Evolutionary conservation across 1,284 basidiomycete genomes (phyloP).

Genomic region (Malassezia caprae): DNA sequence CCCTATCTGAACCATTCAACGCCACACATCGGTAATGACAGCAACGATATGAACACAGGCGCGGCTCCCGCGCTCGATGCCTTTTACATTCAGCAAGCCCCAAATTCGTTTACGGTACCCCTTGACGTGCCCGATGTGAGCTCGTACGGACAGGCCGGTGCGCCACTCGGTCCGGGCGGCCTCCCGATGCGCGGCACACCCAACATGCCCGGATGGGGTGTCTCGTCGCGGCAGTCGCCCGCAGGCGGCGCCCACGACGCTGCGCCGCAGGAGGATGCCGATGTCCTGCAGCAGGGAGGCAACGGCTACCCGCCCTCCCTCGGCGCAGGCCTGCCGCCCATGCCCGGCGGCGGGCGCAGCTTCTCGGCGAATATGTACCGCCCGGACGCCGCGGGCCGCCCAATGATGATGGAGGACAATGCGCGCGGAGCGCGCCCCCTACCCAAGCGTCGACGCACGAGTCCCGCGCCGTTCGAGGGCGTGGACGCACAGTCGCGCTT

Average conservation of each 20-base stretch:
- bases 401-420: constrained; percentile 10
- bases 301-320: constrained; percentile 5
- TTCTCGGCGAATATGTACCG: constrained; percentile 9
- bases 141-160: constrained; percentile 12
- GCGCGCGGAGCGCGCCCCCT: constrained; percentile 2
- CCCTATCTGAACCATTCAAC: constrained; percentile 14
- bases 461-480: constrained; percentile 14
- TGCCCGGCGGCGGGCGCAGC: constrained; percentile 3
- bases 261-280: constrained; percentile 8
- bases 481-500: constrained; percentile 6
- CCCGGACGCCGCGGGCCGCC: constrained; percentile 4
- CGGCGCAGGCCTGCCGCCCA: neutral
- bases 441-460: constrained; percentile 14
- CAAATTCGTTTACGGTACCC: constrained; percentile 13
- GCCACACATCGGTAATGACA: neutral
- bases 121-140: constrained; percentile 14
- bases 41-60: constrained; percentile 6
- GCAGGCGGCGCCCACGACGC: constrained; percentile 1
- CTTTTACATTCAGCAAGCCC: constrained; percentile 18
- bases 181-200: constrained; percentile 12
- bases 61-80: constrained; percentile 12
- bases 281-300: constrained; percentile 3
- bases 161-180: neutral
- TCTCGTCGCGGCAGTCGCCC: constrained; percentile 11
- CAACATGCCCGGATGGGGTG: constrained; percentile 7